These are phyloP conservation scores for Citrus unshiu DNA, from an alignment of 345 rosid genomes.

Conservation along the genomic window DNA sequence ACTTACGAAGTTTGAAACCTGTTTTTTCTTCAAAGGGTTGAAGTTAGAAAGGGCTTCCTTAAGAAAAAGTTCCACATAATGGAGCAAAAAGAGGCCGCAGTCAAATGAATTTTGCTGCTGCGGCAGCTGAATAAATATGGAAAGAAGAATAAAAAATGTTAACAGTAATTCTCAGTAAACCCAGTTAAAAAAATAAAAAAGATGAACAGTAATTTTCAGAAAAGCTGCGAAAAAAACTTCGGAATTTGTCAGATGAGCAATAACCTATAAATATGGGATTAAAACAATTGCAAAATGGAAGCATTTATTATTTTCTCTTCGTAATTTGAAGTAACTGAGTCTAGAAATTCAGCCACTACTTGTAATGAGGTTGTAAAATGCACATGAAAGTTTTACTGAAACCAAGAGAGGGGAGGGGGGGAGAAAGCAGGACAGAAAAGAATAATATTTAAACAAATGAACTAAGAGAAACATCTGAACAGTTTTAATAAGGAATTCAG, in stretches of 20 bases:
- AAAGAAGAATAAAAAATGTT: conserved; percentile 5
- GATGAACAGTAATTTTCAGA: neutral
- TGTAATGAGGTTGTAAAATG: neutral
- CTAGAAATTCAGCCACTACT: neutral
- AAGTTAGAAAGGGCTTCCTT: conserved; percentile 62
- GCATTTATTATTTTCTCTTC: neutral
- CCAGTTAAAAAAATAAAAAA: neutral
- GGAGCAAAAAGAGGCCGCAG: conserved; percentile 94
- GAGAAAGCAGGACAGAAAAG: neutral
- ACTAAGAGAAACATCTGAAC: neutral
- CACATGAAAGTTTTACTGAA: neutral
- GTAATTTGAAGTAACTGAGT: neutral
- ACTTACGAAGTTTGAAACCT: conserved; percentile 64
- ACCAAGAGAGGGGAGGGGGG: accelerated
- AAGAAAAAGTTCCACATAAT: conserved; percentile 78
- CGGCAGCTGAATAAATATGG: conserved; percentile 57
- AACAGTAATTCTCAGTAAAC: neutral
- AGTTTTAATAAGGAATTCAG: neutral
- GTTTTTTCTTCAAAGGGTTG: conserved; percentile 51
- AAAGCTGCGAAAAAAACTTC: neutral
- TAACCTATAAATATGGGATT: neutral
- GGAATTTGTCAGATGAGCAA: neutral
- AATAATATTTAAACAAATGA: neutral
- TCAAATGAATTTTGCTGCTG: conserved; percentile 93
- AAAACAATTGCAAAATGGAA: neutral